Conservation (phyloP, 2,329 filamentous ascomycete species). For the Hymenoscyphus infarciens region DNA sequence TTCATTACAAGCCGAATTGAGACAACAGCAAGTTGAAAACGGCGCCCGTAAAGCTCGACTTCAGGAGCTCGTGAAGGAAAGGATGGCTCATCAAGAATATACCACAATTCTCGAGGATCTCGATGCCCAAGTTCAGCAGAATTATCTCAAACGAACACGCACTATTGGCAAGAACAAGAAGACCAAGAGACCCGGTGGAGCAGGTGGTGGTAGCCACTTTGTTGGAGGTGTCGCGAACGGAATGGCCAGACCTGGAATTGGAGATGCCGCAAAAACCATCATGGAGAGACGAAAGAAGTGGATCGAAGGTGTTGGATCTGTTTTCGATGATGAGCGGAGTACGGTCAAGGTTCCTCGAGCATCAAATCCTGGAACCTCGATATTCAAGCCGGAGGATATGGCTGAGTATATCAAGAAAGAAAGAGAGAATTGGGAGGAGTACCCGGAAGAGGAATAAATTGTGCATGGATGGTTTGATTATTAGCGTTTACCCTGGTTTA, state of each 20-base stretch:
- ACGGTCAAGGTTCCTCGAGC: conserved; percentile 66
- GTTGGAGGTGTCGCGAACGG: conserved; percentile 56
- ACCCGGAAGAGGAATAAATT: conserved; percentile 37
- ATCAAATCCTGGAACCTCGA: conserved; percentile 60
- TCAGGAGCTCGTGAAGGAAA: conserved; percentile 81
- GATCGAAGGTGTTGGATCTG: conserved; percentile 85
- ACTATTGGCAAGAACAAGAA: conserved; percentile 94
- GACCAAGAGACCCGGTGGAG: conserved; percentile 74
- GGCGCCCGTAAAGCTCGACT: conserved; percentile 85
- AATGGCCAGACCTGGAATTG: conserved; percentile 74
- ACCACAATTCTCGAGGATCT: conserved; percentile 95
- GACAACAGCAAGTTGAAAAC: conserved; percentile 81
- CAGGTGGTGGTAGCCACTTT: conserved; percentile 65
- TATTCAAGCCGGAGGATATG: conserved; percentile 75
- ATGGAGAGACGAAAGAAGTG: conserved; percentile 90
- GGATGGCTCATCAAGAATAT: conserved; percentile 96
- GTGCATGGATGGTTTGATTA: not conserved
- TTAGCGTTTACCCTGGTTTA: not conserved
- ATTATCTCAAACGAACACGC: conserved; percentile 91
- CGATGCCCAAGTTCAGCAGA: conserved; percentile 88
- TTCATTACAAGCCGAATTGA: conserved; percentile 76
- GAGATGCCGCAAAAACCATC: conserved; percentile 82
- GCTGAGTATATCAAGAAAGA: conserved; percentile 71
- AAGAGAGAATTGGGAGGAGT: conserved; percentile 75
- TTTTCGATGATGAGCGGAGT: conserved; percentile 75